Percentiles rank a stretch among this genome's conserved stretches.
These are phyloP conservation scores for Mycogone perniciosa DNA, from an alignment of 2,329 filamentous ascomycete species.

Conservation along the genomic window DNA sequence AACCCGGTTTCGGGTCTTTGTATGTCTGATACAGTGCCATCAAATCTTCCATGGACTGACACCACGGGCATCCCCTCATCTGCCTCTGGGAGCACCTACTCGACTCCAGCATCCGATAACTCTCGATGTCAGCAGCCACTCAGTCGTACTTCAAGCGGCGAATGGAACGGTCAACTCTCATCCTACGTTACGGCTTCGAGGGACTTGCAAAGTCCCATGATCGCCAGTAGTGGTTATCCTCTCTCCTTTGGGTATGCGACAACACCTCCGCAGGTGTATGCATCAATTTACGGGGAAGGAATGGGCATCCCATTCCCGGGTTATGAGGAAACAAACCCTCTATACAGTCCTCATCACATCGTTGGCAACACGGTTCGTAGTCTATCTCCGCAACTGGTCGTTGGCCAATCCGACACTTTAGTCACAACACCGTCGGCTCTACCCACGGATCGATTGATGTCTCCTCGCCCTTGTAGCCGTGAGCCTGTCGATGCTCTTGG, in stretches of 20 bases:
- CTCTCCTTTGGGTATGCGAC: slow-evolving; percentile 25
- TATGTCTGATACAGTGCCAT: slow-evolving; percentile 17
- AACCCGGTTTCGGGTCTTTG: slow-evolving; percentile 15
- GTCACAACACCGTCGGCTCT: slow-evolving; percentile 38
- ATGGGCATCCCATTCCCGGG: slow-evolving; percentile 26
- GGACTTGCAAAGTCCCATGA: slow-evolving; percentile 12
- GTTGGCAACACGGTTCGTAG: slow-evolving; percentile 42
- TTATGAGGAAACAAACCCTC: slow-evolving; percentile 30
- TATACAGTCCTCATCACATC: slow-evolving; percentile 32
- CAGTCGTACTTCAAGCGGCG: slow-evolving; percentile 22
- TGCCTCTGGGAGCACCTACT: slow-evolving; percentile 42
- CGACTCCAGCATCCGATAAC: slow-evolving; percentile 37
- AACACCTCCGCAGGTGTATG: slow-evolving; percentile 28
- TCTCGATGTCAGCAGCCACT: slow-evolving; percentile 22
- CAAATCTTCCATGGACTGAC: slow-evolving; percentile 28
- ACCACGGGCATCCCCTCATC: slow-evolving; percentile 38
- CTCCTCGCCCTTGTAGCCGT: slow-evolving; percentile 31
- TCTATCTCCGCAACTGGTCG: slow-evolving; percentile 41
- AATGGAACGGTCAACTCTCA: slow-evolving; percentile 28
- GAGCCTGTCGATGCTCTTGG: slow-evolving; percentile 36
- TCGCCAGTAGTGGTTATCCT: slow-evolving; percentile 19
- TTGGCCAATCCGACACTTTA: slow-evolving; percentile 44
- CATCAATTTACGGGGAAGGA: slow-evolving; percentile 26
- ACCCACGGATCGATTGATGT: slow-evolving; percentile 27
- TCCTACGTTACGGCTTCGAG: slow-evolving; percentile 18